These are phyloP conservation scores for Berkeleyomyces rouxiae DNA, from an alignment of 2,329 filamentous ascomycete species.

Conservation along the genomic window DNA sequence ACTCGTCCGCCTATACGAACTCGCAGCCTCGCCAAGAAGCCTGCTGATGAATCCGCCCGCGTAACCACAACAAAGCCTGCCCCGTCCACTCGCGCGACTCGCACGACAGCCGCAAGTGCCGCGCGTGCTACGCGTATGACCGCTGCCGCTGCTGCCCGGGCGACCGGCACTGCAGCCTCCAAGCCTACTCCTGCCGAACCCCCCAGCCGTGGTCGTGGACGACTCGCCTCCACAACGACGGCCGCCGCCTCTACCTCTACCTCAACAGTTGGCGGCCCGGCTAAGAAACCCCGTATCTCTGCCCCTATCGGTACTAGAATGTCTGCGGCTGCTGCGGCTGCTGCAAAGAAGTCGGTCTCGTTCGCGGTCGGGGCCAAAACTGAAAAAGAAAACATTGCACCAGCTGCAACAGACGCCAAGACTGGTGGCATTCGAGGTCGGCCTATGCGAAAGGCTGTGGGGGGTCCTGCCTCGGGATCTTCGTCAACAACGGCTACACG, in stretches of 20 bases:
- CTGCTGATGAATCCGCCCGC: conserved; percentile 23
- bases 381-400: conserved; percentile 46
- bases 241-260: background rate
- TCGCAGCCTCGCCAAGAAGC: background rate
- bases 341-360: conserved; percentile 43
- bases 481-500: conserved; percentile 4
- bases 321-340: conserved; percentile 21
- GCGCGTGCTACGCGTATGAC: conserved; percentile 14
- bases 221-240: conserved; percentile 2
- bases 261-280: conserved; percentile 18
- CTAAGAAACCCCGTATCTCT: conserved; percentile 27
- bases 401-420: conserved; percentile 23
- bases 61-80: conserved; percentile 18
- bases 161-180: conserved; percentile 3
- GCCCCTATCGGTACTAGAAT: conserved; percentile 15
- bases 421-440: conserved; percentile 23
- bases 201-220: background rate
- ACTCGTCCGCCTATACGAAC: background rate
- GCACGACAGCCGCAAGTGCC: conserved; percentile 22
- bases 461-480: conserved; percentile 16
- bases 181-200: conserved; percentile 7
- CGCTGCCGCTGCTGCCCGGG: conserved; percentile 18
- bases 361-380: conserved; percentile 36
- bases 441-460: conserved; percentile 30
- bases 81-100: conserved; percentile 15